These are phyloP conservation scores for Backusella tarrabulga DNA, from an alignment of 192 early-diverging fungal genomes.

Conservation along the genomic window DNA sequence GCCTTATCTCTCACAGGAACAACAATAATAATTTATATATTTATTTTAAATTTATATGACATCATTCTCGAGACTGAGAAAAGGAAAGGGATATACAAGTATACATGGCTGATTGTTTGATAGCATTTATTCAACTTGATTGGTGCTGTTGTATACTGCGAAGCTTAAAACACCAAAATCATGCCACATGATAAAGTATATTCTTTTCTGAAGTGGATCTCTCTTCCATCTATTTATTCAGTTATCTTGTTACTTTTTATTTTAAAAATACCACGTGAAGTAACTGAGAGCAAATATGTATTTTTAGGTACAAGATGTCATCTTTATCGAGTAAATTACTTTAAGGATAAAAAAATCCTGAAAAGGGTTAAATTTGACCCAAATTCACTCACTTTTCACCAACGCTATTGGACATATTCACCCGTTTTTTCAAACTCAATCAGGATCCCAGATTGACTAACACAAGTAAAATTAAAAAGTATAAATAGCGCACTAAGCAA, in stretches of 20 bases:
- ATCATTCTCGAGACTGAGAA: neutral
- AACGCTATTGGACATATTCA: neutral
- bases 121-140: neutral
- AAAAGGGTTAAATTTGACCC: neutral
- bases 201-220: neutral
- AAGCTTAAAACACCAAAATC: neutral
- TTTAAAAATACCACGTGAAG: neutral
- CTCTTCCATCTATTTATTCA: neutral
- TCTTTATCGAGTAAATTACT: neutral
- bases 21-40: neutral
- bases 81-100: neutral
- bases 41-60: neutral
- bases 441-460: neutral
- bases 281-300: neutral
- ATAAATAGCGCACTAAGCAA: neutral
- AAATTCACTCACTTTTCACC: neutral
- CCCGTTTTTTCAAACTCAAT: neutral
- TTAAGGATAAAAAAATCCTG: neutral
- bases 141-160: neutral
- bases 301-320: neutral
- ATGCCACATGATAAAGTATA: neutral
- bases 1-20: neutral
- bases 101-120: neutral
- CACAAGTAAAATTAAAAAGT: conserved; percentile 8
- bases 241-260: neutral